Conservation (phyloP, 768 basidiomycete species). For the Boletus reticuloceps region DNA sequence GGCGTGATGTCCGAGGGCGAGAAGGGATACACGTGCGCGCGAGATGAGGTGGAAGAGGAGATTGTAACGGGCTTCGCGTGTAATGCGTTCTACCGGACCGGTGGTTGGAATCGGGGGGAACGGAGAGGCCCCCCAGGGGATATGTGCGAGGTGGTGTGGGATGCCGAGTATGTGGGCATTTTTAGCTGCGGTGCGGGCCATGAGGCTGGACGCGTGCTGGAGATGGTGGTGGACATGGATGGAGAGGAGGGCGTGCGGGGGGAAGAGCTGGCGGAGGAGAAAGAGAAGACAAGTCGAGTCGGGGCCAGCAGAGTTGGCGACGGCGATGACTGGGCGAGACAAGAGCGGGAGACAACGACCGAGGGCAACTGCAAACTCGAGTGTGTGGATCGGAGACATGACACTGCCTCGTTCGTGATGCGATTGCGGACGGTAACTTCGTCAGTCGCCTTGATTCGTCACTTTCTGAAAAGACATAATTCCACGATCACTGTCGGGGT, state of each 20-base stretch:
- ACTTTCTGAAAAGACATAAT: too few species aligned
- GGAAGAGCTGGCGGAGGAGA: constrained; percentile 47
- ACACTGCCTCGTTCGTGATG: too few species aligned
- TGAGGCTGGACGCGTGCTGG: constrained; percentile 52
- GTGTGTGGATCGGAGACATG: constrained; percentile 35
- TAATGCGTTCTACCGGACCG: constrained; percentile 50
- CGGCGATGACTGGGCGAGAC: constrained; percentile 32
- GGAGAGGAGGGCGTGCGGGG: constrained; percentile 44
- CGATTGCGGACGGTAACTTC: too few species aligned
- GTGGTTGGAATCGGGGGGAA: constrained; percentile 49
- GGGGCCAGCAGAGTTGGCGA: constrained; percentile 80
- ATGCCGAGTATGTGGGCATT: constrained; percentile 45
- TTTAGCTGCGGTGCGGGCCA: constrained; percentile 49
- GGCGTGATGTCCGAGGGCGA: constrained; percentile 74
- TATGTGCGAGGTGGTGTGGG: constrained; percentile 41
- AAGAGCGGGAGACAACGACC: constrained; percentile 9
- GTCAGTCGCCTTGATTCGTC: too few species aligned
- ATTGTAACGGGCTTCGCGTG: constrained; percentile 59
- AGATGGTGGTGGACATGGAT: constrained; percentile 70
- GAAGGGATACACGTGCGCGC: constrained; percentile 31
- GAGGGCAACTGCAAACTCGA: constrained; percentile 52
- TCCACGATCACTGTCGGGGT: too few species aligned
- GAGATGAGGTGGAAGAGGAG: constrained; percentile 49
- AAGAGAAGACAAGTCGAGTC: constrained; percentile 81
- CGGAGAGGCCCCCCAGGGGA: constrained; percentile 58